Evolutionary conservation across 306 rosid genomes (phyloP).

Genomic region (Hippophae gyantsensis): DNA sequence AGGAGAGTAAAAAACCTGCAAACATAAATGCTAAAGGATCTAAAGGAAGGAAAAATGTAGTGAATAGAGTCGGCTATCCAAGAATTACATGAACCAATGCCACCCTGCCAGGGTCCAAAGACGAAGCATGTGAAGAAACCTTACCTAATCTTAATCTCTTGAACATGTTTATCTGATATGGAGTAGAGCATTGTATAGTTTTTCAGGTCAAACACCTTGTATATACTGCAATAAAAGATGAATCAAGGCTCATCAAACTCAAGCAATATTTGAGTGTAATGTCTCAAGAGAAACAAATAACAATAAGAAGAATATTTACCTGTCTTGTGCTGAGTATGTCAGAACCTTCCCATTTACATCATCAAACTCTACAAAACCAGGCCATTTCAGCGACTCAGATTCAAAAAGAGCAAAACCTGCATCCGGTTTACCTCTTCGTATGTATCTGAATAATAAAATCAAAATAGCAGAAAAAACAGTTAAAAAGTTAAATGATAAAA

Average conservation of each 20-base stretch:
- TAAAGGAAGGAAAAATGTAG: neutral
- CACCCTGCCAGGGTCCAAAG: conserved; percentile 7
- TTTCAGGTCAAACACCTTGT: conserved; percentile 89
- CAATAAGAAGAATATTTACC: conserved; percentile 27
- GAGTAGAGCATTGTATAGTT: conserved; percentile 88
- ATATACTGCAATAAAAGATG: conserved; percentile 43
- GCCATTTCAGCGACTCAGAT: conserved; percentile 87
- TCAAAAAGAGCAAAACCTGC: conserved; percentile 93
- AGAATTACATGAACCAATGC: neutral
- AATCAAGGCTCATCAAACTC: conserved; percentile 13
- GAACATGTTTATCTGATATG: conserved; percentile 72
- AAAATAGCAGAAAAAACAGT: no score
- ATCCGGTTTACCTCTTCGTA: conserved; percentile 74
- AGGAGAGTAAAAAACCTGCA: neutral
- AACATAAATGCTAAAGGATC: neutral
- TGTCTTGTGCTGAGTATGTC: conserved; percentile 85
- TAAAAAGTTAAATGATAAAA: neutral
- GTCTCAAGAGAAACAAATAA: conserved; percentile 7
- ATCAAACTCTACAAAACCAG: conserved; percentile 94
- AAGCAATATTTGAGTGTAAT: conserved; percentile 4
- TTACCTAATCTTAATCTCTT: conserved; percentile 90
- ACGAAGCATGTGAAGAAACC: neutral
- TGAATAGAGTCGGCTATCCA: conserved; percentile 1
- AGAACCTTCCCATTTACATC: conserved; percentile 93
- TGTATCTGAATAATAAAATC: conserved; percentile 45